Conservation (phyloP, 2,329 filamentous ascomycete species). For the Exophiala bonariae region DNA sequence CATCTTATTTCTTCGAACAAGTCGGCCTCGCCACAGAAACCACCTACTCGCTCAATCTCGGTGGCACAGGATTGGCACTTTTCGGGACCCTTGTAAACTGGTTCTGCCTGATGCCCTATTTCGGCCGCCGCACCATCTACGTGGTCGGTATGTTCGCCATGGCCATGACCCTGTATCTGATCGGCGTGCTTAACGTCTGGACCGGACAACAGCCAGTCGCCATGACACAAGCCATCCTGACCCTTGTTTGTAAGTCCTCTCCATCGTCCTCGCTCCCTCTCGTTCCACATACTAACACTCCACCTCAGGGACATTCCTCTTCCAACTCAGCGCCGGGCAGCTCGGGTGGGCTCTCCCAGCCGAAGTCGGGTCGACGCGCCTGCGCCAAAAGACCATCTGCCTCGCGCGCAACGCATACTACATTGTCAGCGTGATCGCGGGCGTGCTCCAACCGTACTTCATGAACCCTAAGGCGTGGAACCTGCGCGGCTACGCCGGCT, state of each 20-base stretch:
- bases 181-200: slow-evolving; percentile 31
- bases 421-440: slow-evolving; percentile 47
- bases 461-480: slow-evolving; percentile 39
- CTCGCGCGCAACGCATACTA: slow-evolving; percentile 53
- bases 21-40: slow-evolving; percentile 37
- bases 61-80: slow-evolving; percentile 62
- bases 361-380: slow-evolving; percentile 53
- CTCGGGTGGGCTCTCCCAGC: slow-evolving; percentile 54
- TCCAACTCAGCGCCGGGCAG: slow-evolving; percentile 55
- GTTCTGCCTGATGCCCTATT: slow-evolving; percentile 37
- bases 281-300: too few relatives aligned
- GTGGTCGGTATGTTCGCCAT: slow-evolving; percentile 34
- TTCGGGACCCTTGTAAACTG: slow-evolving; percentile 54
- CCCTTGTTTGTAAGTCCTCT: slow-evolving; percentile 40
- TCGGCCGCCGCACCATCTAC: slow-evolving; percentile 43
- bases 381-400: slow-evolving; percentile 56
- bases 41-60: slow-evolving; percentile 43
- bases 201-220: slow-evolving; percentile 28
- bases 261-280: too few relatives aligned
- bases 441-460: slow-evolving; percentile 35
- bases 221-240: slow-evolving; percentile 43
- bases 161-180: slow-evolving; percentile 30
- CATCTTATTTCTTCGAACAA: slow-evolving; percentile 41
- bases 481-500: slow-evolving; percentile 39
- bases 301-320: slow-evolving; percentile 46